Evolutionary conservation across 805 yeast genomes (phyloP).

Genomic region (Millerozyma miso): DNA sequence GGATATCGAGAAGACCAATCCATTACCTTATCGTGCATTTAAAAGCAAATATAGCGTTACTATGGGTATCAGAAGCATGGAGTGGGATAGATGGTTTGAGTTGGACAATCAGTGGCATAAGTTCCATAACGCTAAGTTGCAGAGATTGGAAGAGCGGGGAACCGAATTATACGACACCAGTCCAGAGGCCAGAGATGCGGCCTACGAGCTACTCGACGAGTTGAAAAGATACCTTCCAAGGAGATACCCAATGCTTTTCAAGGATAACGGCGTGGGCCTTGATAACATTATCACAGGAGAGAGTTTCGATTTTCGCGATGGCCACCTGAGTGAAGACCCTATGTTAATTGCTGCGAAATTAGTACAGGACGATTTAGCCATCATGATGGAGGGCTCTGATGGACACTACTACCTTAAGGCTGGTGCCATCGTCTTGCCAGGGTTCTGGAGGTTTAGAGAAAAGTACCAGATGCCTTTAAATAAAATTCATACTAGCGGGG

Average conservation of each 20-base stretch:
- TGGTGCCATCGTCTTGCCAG: slow-evolving; percentile 63
- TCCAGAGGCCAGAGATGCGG: slow-evolving; percentile 49
- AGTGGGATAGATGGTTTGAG: slow-evolving; percentile 61
- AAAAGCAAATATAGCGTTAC: slow-evolving; percentile 60
- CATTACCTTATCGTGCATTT: slow-evolving; percentile 65
- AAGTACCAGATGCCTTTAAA: slow-evolving; percentile 52
- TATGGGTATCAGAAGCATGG: slow-evolving; percentile 67
- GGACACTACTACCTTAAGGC: slow-evolving; percentile 56
- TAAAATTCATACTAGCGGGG: slow-evolving; percentile 61
- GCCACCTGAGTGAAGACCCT: slow-evolving; percentile 46
- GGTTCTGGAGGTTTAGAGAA: slow-evolving; percentile 65
- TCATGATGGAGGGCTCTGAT: slow-evolving; percentile 56
- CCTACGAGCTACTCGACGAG: slow-evolving; percentile 52
- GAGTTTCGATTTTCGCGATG: slow-evolving; percentile 30
- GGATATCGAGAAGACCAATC: slow-evolving; percentile 47
- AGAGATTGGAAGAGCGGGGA: slow-evolving; percentile 45
- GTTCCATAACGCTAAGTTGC: slow-evolving; percentile 49
- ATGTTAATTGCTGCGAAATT: slow-evolving; percentile 53
- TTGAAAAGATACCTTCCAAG: slow-evolving; percentile 49
- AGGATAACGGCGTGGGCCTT: slow-evolving; percentile 42
- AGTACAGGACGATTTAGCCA: slow-evolving; percentile 64
- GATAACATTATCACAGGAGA: slow-evolving; percentile 54
- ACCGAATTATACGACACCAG: slow-evolving; percentile 47
- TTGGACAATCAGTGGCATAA: slow-evolving; percentile 62
- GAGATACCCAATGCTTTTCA: slow-evolving; percentile 55